These are phyloP conservation scores for Entomortierella chlamydospora DNA, from an alignment of 192 early-diverging fungal genomes.

Conservation along the genomic window DNA sequence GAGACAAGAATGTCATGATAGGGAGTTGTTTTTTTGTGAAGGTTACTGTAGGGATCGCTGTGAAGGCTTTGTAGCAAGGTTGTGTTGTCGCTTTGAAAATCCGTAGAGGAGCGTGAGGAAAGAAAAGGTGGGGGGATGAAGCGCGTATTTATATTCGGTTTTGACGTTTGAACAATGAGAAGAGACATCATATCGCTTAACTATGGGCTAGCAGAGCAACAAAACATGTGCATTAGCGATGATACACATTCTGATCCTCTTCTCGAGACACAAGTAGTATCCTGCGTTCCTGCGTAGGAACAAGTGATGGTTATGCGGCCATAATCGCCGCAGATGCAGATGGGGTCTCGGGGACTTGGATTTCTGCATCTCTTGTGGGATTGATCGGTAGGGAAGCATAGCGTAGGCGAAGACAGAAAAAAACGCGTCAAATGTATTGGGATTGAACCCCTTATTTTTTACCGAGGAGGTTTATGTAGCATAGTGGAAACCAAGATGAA, in stretches of 20 bases:
- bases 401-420: too few relatives aligned
- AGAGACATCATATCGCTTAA: not conserved
- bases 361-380: too few relatives aligned
- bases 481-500: too few relatives aligned
- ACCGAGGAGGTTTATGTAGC: too few relatives aligned
- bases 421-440: too few relatives aligned
- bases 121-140: not conserved
- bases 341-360: not conserved
- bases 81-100: slow-evolving; percentile 1
- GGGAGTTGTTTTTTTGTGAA: too few relatives aligned
- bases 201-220: not conserved
- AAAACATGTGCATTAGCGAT: not conserved
- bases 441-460: too few relatives aligned
- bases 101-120: not conserved
- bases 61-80: not conserved
- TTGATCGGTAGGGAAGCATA: too few relatives aligned
- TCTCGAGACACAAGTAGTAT: not conserved
- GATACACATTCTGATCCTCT: not conserved
- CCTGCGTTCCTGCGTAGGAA: too few relatives aligned
- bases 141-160: too few relatives aligned
- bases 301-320: not conserved
- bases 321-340: slow-evolving; percentile 20
- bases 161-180: not conserved
- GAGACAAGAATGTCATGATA: slow-evolving; percentile 9
- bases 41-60: too few relatives aligned